Evolutionary conservation across 2,329 filamentous ascomycete genomes (phyloP).

Genomic region (Tolypocladium guangdongense): DNA sequence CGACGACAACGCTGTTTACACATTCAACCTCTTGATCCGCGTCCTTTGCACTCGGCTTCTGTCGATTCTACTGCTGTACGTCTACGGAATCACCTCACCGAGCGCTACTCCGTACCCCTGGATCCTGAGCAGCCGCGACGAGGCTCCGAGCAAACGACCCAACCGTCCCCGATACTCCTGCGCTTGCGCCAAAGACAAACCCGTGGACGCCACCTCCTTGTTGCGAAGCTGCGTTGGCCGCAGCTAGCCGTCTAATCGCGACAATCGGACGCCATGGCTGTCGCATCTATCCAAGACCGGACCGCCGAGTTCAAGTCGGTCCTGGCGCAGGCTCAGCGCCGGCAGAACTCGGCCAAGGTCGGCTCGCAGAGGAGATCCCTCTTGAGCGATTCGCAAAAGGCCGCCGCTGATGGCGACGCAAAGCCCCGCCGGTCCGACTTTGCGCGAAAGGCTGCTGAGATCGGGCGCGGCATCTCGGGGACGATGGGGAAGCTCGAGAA

Average conservation of each 20-base stretch:
- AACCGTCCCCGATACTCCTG: neutral
- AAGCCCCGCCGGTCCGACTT: constrained; percentile 73
- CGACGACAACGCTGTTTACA: neutral
- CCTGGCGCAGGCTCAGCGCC: constrained; percentile 72
- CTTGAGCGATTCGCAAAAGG: constrained; percentile 62
- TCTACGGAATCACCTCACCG: neutral
- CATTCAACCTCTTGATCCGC: neutral
- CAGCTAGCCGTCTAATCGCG: constrained; percentile 11
- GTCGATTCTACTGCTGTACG: neutral
- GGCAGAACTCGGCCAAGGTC: constrained; percentile 64
- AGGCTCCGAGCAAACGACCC: neutral
- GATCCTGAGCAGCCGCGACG: neutral
- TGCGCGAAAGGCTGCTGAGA: constrained; percentile 80
- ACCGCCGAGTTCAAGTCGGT: constrained; percentile 93
- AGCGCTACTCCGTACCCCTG: neutral
- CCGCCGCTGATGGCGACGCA: constrained; percentile 42
- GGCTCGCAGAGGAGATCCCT: constrained; percentile 73
- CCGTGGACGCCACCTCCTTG: neutral
- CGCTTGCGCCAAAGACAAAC: neutral
- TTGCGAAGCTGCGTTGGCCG: constrained; percentile 23
- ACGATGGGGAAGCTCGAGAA: constrained; percentile 95
- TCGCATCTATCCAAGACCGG: constrained; percentile 84
- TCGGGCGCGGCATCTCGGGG: constrained; percentile 79
- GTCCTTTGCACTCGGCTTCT: neutral
- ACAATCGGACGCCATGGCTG: constrained; percentile 38